Conservation (phyloP, 306 rosid genomes). For the barrel medic (Medicago truncatula) region MtrunA17r5.0-ANR NC_053044.1:25092501-25093000, state of each 20-base stretch:
- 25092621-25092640: constrained; percentile 95
- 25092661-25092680: constrained; percentile 93
- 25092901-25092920: no score
- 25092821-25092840: no score
- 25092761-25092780: neutral
- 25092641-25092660: constrained; percentile 97
- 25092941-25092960: no score
- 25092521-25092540: constrained; percentile 98
- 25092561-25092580: constrained; percentile 93
- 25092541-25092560: constrained; percentile 96
- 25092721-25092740: neutral
- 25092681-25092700: constrained; percentile 52
- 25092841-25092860: no score
- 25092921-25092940: no score
- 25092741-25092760: neutral
- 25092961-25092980: no score
- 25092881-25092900: no score
- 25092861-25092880: no score
- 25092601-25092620: constrained; percentile 92
- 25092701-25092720: constrained; percentile 14
- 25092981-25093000: no score
- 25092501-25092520: constrained; percentile 71
- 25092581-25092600: constrained; percentile 94
- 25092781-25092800: neutral
- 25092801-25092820: neutral